Evolutionary conservation across 805 yeast species (phyloP), one percentile per base, ranked within the genome.

Genomic region (Lachancea lanzarotensis): DNA sequence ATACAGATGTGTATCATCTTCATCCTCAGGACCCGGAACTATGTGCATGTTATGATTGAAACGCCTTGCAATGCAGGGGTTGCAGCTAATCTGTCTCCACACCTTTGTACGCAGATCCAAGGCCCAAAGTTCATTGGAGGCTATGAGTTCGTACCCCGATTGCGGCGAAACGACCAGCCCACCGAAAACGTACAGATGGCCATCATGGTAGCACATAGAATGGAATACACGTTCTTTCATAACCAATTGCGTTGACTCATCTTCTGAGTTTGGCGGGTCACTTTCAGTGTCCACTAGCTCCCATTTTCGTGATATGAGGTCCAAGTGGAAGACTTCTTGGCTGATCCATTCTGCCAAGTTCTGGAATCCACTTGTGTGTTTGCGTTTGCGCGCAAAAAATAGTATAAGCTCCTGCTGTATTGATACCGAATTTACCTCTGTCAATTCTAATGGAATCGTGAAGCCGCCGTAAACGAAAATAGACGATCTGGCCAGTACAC

Each of bases 401-500:
- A 63, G 54, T 52, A 47, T 61, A 50, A 78, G 70, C n/a, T 65
- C 67, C 13, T 54, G 47, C 40, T 65, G 57, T 27, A 81, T 59
- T 25, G 69, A 71, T 2, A 58, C 55, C 16, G 73, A 58, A 11
- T 74, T 65, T 22, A 72, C 64, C 2, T 66, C 55, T 3, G 63
- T 53, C 32, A 81, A 55, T 38, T 75, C 75, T 15, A 84, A 55
- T 1, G 82, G 84, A 9, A 79, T 61, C 0, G 79, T 74, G 15
- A 81, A 63, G 0, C 93, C 93, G n/a, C 90, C 91, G 57, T 70
- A 77, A 0, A 78, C 80, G 26, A 80, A 73, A 1, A 84, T 69
- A 40, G 79, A 68, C 5, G 90, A 82, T 52, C 79, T 75, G 31
- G 74, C 69, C 20, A 80, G 68, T 1, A 74, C 66, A 1, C 79